These are phyloP conservation scores for Protomyces lactucae-debilis DNA, from an alignment of 1,139 yeast species.

Conservation along the genomic window DNA sequence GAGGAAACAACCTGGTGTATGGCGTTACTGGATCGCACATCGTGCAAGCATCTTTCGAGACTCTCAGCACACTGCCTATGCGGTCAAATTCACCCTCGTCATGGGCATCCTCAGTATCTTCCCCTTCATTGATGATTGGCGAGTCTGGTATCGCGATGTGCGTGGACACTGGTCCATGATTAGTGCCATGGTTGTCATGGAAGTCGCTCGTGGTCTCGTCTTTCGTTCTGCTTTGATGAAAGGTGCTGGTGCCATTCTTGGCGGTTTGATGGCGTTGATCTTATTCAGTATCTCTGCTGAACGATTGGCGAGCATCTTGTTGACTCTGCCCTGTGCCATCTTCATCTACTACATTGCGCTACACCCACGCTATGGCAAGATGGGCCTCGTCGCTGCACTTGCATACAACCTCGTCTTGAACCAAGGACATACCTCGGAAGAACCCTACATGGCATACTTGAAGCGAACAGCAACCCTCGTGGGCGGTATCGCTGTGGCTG, in stretches of 20 bases:
- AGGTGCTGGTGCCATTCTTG: background rate
- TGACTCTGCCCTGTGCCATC: background rate
- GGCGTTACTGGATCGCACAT: constrained; percentile 5
- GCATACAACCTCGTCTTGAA: constrained; percentile 7
- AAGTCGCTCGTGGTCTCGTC: background rate
- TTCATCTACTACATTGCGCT: constrained; percentile 6
- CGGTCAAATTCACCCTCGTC: constrained; percentile 4
- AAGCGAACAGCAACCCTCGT: constrained; percentile 6
- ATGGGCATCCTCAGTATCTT: constrained; percentile 6
- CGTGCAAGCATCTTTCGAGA: background rate
- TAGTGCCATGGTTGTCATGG: constrained; percentile 12
- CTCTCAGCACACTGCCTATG: constrained; percentile 2
- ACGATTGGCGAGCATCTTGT: background rate
- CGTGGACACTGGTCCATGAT: constrained; percentile 16
- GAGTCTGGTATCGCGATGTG: constrained; percentile 5
- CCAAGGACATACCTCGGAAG: background rate
- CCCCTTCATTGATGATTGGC: constrained; percentile 5
- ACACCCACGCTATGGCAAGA: constrained; percentile 4
- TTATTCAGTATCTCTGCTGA: background rate
- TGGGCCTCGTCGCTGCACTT: constrained; percentile 11
- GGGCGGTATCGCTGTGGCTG: constrained; percentile 1
- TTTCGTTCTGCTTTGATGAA: constrained; percentile 5
- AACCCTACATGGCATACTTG: constrained; percentile 1
- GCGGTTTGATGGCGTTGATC: constrained; percentile 1
- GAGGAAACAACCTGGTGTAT: background rate